Evolutionary conservation across 192 early-diverging fungal genomes (phyloP), one percentile per base, ranked within the genome.

Genomic region (Pilobolus umbonatus): DNA sequence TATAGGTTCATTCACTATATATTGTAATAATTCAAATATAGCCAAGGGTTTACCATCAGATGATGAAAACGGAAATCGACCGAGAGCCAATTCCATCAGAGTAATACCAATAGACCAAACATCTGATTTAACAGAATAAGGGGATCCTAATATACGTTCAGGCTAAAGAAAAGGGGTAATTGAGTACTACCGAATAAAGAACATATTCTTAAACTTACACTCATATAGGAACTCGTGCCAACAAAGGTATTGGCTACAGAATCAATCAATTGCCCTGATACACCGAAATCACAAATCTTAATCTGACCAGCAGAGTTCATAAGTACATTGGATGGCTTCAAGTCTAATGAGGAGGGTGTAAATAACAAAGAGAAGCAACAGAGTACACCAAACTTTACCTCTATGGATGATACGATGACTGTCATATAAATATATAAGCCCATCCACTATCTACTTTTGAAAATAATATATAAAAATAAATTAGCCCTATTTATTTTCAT

Each of bases 1-100:
- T 46, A 88, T 69, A 5, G 88, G 86, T 61, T 96, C 91, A 62
- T 92, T 88, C 7, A 87, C 87, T 57, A 98, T 95, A 61, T 88
- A 92, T 68, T 93, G 88, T 55, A 98, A 81, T 61, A 98, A 76
- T 51, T 98, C 96, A 69, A 98, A 90, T 30, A 93, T 88, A n/a
- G 89, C 83, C 71, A 90, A 57, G 17, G 80, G 73, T 64, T 77
- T 81, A 40, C 79, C 73, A 46, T 89, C 89, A 9, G 57, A 28
- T 35, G 84, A 78, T 48, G 81, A 83, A 52, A 89, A 71, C 17
- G 88, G 88, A 63, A 85, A 90, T 47, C 80, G 67, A 53, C 88
- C 88, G 40, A 90, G 64, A 0, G 86, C 88, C 64, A 92, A 72
- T 62, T 92, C 88, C 81, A 92, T 86, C 50, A 89, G 69, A 4